Base-by-base conservation (phyloP, 768 basidiomycete species). In the Boletellus sp. region DNA sequence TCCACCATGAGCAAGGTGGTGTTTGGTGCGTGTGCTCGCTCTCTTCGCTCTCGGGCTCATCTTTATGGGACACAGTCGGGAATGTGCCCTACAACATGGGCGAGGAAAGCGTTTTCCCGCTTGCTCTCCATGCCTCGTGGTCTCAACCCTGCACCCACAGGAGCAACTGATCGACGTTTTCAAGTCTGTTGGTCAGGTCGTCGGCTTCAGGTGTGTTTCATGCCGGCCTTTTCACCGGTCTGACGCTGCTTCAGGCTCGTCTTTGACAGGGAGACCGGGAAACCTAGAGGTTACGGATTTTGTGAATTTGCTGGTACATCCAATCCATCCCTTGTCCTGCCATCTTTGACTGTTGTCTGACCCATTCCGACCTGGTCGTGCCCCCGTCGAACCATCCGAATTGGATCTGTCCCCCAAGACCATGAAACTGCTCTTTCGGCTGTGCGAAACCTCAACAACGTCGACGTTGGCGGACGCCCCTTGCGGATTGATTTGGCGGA, bases 381-480 rank as follows among this genome's bases (percentile, higher is more conserved):
- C 45, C 15, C 35, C 48, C 52, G 11, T 45, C 56, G 45, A 57
- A 52, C 36, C 41, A 26, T 26, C 10, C 13, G 4, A 35, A 15
- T 35, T 39, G 5, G 45, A 46, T 41, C 26, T 37, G 40, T 51
- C 42, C 41, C 38, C 47, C 57, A 68, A 89, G 96, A 99, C 70
- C 90, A 95, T 67, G 94, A 96, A 70, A 98, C 96, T 20, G 96
- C 96, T 7, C 70, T 82, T 22, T 95, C 93, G 44, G 96, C 96
- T 42, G 92, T 99, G 15, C 85, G 96, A 61, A 99, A 98, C 64
- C 80, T 99, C 42, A 93, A 96, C 69, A 91, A 90, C 53, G 83
- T 83, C 44, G 91, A 93, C 58, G 89, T 97, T 28, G 92, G 90
- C 48, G 96, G 96, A 4, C 83, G 96, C 9, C 87, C 90, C 2